Conservation (phyloP, 306 rosid genomes). For the Lotus japonicus region DNA sequence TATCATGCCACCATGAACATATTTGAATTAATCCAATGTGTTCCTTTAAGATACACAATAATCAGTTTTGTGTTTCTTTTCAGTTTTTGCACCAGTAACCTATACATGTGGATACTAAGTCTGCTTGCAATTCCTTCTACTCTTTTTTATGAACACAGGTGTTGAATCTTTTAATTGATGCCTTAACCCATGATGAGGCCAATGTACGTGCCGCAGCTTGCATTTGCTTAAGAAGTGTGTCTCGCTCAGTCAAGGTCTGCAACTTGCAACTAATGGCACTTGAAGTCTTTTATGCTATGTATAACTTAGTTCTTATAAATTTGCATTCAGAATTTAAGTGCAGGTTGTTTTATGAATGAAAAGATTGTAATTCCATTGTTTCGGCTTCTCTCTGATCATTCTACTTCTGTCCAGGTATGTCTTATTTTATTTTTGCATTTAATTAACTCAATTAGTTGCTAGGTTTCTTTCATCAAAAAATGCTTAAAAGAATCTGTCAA, state of each 20-base stretch:
- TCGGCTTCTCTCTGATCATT: slow-evolving; percentile 69
- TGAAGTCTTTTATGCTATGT: slow-evolving; percentile 4
- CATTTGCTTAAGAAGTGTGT: slow-evolving; percentile 78
- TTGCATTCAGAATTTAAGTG: slow-evolving; percentile 77
- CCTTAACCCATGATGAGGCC: slow-evolving; percentile 60
- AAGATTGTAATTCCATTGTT: slow-evolving; percentile 66
- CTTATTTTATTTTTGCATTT: background rate
- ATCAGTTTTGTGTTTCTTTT: slow-evolving; percentile 10
- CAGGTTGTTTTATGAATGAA: slow-evolving; percentile 86
- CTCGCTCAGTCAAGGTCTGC: slow-evolving; percentile 90
- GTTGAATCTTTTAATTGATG: slow-evolving; percentile 48
- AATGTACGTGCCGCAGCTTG: slow-evolving; percentile 80
- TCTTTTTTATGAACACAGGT: slow-evolving; percentile 37
- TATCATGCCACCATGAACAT: background rate
- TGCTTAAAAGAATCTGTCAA: background rate
- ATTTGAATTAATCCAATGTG: background rate
- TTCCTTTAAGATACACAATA: slow-evolving; percentile 9
- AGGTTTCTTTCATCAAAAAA: background rate
- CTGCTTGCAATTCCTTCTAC: slow-evolving; percentile 14
- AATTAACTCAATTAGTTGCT: background rate
- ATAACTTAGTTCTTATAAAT: slow-evolving; percentile 32
- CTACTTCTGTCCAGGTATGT: slow-evolving; percentile 76
- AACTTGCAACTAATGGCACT: slow-evolving; percentile 16
- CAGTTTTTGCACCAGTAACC: slow-evolving; percentile 16
- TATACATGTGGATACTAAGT: background rate